These are phyloP conservation scores for Saccharomyces cerevisiae DNA, from an alignment of 805 yeast species.

Conservation along the genomic window DNA sequence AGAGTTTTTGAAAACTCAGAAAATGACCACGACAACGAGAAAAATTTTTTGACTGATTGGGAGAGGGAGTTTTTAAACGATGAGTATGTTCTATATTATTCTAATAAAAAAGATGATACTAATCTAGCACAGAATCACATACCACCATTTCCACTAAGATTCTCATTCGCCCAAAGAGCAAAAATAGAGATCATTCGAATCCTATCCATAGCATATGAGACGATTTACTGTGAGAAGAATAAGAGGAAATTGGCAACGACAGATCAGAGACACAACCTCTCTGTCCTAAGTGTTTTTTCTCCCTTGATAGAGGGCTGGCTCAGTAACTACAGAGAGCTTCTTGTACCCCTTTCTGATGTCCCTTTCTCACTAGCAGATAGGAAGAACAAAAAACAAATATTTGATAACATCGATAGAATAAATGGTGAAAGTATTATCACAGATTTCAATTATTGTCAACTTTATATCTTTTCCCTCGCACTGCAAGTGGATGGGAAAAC, in stretches of 20 bases:
- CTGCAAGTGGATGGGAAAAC: constrained; percentile 39
- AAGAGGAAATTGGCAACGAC: constrained; percentile 33
- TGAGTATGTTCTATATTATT: constrained; percentile 26
- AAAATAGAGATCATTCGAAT: constrained; percentile 72
- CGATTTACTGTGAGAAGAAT: constrained; percentile 62
- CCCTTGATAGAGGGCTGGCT: constrained; percentile 79
- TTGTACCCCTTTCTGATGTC: constrained; percentile 39
- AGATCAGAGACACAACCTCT: constrained; percentile 57
- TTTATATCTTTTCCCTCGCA: constrained; percentile 80
- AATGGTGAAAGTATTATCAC: constrained; percentile 67
- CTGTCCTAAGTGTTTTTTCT: constrained; percentile 61
- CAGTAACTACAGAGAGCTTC: constrained; percentile 46
- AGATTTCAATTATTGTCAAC: constrained; percentile 76
- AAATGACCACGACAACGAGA: constrained; percentile 2
- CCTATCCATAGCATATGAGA: constrained; percentile 73
- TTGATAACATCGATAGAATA: constrained; percentile 32
- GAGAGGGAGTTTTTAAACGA: constrained; percentile 29
- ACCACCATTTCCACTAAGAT: constrained; percentile 35
- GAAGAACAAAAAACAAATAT: constrained; percentile 27
- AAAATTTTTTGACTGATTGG: constrained; percentile 14
- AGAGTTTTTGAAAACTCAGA: constrained; percentile 11
- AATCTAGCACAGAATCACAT: constrained; percentile 1
- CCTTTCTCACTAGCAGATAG: constrained; percentile 22
- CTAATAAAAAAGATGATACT: constrained; percentile 4
- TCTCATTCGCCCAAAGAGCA: constrained; percentile 61